A percentile compares a stretch with the other conserved stretches of the same genome.
Conservation (phyloP, 1,284 basidiomycete genomes). For the Pseudozyma pruni region DNA sequence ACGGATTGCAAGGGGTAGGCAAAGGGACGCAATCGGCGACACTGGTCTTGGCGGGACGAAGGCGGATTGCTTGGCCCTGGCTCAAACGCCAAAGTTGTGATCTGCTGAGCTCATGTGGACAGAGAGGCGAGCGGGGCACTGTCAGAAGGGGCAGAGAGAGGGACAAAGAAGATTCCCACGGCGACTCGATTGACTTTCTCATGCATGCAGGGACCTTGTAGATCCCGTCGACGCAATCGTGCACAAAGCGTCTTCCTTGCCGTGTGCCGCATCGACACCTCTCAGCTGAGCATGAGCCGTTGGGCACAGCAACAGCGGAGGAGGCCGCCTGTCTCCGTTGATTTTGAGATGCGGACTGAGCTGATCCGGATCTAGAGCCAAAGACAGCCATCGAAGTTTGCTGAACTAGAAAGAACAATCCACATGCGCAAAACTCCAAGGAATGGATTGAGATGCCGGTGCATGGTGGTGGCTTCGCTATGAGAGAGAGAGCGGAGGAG, state of each 20-base stretch:
- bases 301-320: not conserved
- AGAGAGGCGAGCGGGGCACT: slow-evolving; percentile 7
- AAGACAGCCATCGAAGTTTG: slow-evolving; percentile 12
- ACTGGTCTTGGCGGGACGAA: not conserved
- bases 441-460: slow-evolving; percentile 9
- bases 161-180: slow-evolving; percentile 42
- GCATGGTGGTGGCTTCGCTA: not conserved
- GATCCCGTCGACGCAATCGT: slow-evolving; percentile 6
- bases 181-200: slow-evolving; percentile 29
- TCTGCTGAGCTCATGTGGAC: slow-evolving; percentile 10
- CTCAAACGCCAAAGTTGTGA: not conserved
- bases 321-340: slow-evolving; percentile 16
- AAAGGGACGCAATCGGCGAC: no score
- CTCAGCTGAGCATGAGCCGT: no score
- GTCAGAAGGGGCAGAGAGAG: slow-evolving; percentile 11
- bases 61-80: no score
- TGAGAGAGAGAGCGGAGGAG: not conserved
- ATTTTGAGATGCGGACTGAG: no score
- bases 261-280: no score
- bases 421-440: not conserved
- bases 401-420: slow-evolving; percentile 6
- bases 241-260: not conserved
- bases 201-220: slow-evolving; percentile 15
- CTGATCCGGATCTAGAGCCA: not conserved
- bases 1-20: no score